A percentile compares a stretch with the other conserved stretches of the same genome.
Evolutionary conservation across 179 eudicot species (phyloP).

Genomic region (Silene coronaria): DNA sequence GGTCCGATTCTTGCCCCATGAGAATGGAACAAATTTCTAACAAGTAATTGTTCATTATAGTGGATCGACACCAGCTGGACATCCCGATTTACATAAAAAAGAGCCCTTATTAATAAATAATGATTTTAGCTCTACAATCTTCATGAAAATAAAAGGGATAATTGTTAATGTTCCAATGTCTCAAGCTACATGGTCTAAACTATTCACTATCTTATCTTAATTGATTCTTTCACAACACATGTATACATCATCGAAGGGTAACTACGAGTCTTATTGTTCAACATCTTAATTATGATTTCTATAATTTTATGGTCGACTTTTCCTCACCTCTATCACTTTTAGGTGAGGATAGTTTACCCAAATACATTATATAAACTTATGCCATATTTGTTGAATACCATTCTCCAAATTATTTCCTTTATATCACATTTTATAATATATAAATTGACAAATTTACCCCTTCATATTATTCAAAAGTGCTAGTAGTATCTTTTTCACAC

Average conservation of each 20-base stretch:
- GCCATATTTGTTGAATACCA: not conserved
- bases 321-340: constrained; percentile 13
- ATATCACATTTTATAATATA: not conserved
- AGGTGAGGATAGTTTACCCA: constrained; percentile 29
- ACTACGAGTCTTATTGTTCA: not conserved
- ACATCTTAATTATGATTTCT: not conserved
- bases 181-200: too few species aligned
- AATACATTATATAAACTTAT: not conserved
- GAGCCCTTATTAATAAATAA: not conserved
- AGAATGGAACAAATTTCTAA: too few species aligned
- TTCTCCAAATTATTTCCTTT: not conserved
- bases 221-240: not conserved
- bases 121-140: too few species aligned
- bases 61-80: too few species aligned
- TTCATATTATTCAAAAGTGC: not conserved
- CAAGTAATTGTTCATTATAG: too few species aligned
- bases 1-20: too few species aligned
- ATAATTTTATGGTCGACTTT: constrained; percentile 12
- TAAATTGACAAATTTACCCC: constrained; percentile 3
- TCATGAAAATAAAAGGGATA: too few species aligned
- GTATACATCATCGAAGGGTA: not conserved
- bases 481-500: not conserved
- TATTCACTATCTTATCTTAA: too few species aligned
- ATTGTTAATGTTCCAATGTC: too few species aligned
- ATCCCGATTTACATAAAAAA: too few species aligned